Base-by-base conservation (phyloP, 2,329 filamentous ascomycete genomes). In the Domatiomyces globalis region DNA sequence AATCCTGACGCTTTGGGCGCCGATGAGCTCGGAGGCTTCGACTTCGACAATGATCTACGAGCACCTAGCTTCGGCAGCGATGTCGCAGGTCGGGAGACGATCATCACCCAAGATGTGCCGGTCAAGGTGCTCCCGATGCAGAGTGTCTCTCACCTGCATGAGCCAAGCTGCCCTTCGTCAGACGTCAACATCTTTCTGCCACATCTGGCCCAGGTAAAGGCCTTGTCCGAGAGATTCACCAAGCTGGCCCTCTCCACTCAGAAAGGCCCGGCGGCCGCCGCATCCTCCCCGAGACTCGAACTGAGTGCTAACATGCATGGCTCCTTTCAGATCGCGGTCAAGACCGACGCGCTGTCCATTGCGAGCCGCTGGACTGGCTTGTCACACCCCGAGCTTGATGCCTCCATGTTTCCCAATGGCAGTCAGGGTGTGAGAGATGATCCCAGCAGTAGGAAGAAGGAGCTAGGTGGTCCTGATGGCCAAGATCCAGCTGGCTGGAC, bases 41-140 rank as follows among this genome's bases (percentile, higher is more conserved):
- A 61, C 46, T 54, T 58, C 45, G 55, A 54, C 47, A 62, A 67
- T 51, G 67, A 71, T 45, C 65, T 68, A 52, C 66, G 67, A 19
- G 71, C 74, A 58, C 66, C 71, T 48, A 66, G 71, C 27, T 76
- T 75, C 19, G 49, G 46, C 42, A 53, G 49, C 10, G 49, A 44
- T 59, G 65, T 70, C 45, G 62, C 79, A 76, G 65, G 79, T 72
- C 83, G 87, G 60, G 89, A 95, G 66, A 94, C 92, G 56, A 77
- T 94, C 60, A 85, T 98, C 62, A 95, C 88, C 0, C 92, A 98
- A 64, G 88, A 96, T 67, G 85, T 98, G 42, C 92, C 92, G n/a
- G 84, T 96, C 44, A 83, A 89, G 17, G 88, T 98, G 1, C 77
- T 98, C 8, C 81, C 86, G 52, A 82, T 86, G 1, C 80, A 84